A percentile compares a stretch with the other conserved stretches of the same genome.
phyloP scores from a whole-genome alignment of 768 basidiomycete genomes.

The Mycena sanguinolenta region DNA sequence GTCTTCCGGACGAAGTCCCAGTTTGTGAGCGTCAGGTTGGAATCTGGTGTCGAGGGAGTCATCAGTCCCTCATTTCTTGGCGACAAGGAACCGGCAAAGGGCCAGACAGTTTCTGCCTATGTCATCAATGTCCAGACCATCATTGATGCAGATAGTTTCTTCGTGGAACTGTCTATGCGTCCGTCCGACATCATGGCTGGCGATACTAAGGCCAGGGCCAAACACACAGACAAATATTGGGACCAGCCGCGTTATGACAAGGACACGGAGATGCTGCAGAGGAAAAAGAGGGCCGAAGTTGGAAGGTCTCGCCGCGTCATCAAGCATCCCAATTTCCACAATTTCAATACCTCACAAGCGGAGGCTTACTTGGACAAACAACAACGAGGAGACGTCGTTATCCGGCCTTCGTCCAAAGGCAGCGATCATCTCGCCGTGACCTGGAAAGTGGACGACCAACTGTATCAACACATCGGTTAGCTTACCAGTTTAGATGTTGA shows the following conservation, averaged over 20 bases:
- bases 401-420: conserved; percentile 96
- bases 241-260: conserved; percentile 73
- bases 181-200: conserved; percentile 71
- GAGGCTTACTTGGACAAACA: conserved; percentile 91
- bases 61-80: conserved; percentile 73
- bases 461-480: conserved; percentile 97
- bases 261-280: conserved; percentile 78
- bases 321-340: conserved; percentile 98
- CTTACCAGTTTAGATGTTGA: conserved; percentile 10
- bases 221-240: conserved; percentile 73
- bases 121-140: conserved; percentile 81
- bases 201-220: conserved; percentile 72
- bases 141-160: conserved; percentile 70
- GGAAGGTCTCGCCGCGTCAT: conserved; percentile 87
- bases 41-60: conserved; percentile 91
- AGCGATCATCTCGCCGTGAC: conserved; percentile 94
- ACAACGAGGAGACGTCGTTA: conserved; percentile 95
- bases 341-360: conserved; percentile 91
- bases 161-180: conserved; percentile 82
- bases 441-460: conserved; percentile 97
- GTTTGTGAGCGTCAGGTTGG: conserved; percentile 79
- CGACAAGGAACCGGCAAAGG: conserved; percentile 73
- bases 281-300: conserved; percentile 89
- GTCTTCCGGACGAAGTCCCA: conserved; percentile 68
- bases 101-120: conserved; percentile 84